Percentiles rank a stretch among this genome's conserved stretches.
Evolutionary conservation across 2,329 filamentous ascomycete species (phyloP).

Genomic region (Coleophoma cylindrospora): DNA sequence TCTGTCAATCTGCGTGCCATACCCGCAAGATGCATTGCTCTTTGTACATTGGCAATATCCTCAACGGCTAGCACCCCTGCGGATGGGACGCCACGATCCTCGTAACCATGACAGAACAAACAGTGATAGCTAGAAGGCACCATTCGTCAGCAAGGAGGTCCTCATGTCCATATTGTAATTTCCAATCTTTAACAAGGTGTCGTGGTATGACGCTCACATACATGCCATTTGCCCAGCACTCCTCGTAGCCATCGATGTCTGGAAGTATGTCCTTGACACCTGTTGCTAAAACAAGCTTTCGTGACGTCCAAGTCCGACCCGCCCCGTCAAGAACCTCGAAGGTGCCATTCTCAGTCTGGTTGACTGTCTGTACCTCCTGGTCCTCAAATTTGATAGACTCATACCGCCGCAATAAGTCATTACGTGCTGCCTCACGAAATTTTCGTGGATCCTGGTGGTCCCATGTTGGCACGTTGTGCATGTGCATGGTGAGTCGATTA

Average conservation of each 20-base stretch:
- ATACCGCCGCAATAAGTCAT: constrained; percentile 29
- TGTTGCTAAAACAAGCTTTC: constrained; percentile 49
- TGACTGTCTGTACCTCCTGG: neutral
- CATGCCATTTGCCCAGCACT: constrained; percentile 42
- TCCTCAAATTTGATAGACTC: constrained; percentile 19
- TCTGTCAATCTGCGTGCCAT: constrained; percentile 38
- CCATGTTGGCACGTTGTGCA: constrained; percentile 36
- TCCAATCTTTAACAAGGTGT: constrained; percentile 16
- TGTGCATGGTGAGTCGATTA: constrained; percentile 33
- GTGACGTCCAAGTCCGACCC: constrained; percentile 39
- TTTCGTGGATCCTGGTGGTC: constrained; percentile 28
- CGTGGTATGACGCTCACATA: too few relatives aligned
- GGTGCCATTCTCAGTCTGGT: neutral
- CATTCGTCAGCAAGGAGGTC: too few relatives aligned
- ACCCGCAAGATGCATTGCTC: constrained; percentile 32
- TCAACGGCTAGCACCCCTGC: constrained; percentile 41
- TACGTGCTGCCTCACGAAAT: constrained; percentile 26
- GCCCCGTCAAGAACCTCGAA: constrained; percentile 36
- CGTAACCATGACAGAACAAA: constrained; percentile 54
- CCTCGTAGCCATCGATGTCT: constrained; percentile 45
- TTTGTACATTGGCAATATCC: constrained; percentile 20
- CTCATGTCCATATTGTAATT: constrained; percentile 9
- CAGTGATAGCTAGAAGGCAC: too few relatives aligned
- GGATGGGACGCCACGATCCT: constrained; percentile 42
- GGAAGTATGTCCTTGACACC: constrained; percentile 47